phyloP scores from a whole-genome alignment of 2,329 filamentous ascomycete species.

The Cercospora citrullina region DNA sequence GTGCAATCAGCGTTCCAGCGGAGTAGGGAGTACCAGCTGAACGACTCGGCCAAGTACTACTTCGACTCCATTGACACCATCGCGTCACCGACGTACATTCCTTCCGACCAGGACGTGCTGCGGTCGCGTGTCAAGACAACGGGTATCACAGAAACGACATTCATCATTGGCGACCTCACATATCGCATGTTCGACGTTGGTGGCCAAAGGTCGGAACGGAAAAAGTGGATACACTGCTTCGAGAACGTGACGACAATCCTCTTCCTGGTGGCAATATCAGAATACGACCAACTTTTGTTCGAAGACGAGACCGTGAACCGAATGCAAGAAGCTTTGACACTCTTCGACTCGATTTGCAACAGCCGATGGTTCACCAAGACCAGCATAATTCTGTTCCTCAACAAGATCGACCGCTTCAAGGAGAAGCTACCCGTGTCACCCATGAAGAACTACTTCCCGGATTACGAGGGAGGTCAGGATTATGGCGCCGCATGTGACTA shows the following conservation, averaged over 20 bases:
- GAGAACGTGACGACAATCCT: constrained; percentile 97
- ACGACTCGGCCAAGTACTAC: constrained; percentile 97
- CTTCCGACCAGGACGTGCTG: constrained; percentile 92
- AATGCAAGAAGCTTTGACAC: constrained; percentile 70
- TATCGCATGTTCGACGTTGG: constrained; percentile 98
- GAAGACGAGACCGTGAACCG: constrained; percentile 84
- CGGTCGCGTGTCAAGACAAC: constrained; percentile 97
- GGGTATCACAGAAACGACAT: constrained; percentile 94
- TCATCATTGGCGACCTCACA: constrained; percentile 90
- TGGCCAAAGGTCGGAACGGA: constrained; percentile 91
- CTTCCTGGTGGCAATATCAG: constrained; percentile 93
- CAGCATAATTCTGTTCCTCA: constrained; percentile 70
- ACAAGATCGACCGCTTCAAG: constrained; percentile 75
- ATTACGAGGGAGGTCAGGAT: constrained; percentile 89
- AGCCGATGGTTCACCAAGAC: constrained; percentile 72
- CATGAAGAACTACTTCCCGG: constrained; percentile 75
- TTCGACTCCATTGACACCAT: constrained; percentile 94
- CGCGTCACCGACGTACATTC: constrained; percentile 86
- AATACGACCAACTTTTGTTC: constrained; percentile 94
- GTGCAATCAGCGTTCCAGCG: constrained; percentile 95
- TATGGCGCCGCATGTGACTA: constrained; percentile 97
- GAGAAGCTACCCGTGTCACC: constrained; percentile 71
- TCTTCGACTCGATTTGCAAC: constrained; percentile 73
- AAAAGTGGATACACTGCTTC: constrained; percentile 99
- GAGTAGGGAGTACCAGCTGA: constrained; percentile 92